phyloP scores from a whole-genome alignment of 1,284 basidiomycete species.

The Pseudozyma sp. region DNA sequence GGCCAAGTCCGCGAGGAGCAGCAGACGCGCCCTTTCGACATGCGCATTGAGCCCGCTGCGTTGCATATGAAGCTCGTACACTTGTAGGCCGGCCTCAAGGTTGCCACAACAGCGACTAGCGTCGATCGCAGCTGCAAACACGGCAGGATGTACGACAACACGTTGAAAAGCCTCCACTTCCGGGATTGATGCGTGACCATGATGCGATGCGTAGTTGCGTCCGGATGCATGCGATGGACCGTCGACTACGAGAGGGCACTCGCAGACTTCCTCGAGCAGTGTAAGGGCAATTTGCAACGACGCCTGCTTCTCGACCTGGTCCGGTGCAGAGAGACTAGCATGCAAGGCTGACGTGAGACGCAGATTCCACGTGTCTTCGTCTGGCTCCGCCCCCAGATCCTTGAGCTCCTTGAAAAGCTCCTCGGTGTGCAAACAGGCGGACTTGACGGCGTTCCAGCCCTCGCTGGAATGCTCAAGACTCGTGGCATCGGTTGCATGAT shows the following conservation, averaged over 20 bases:
- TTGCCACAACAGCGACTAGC: conserved; percentile 23
- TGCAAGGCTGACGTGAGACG: conserved; percentile 15
- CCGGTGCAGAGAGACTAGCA: conserved; percentile 13
- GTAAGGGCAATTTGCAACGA: conserved; percentile 8
- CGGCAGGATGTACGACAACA: conserved; percentile 16
- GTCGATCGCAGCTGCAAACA: conserved; percentile 25
- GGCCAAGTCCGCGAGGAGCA: conserved; percentile 26
- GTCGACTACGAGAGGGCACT: conserved; percentile 7
- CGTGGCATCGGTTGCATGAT: background rate
- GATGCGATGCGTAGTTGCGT: background rate
- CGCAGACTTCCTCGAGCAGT: conserved; percentile 8
- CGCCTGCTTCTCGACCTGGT: background rate
- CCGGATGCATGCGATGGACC: background rate
- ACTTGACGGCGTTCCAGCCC: background rate
- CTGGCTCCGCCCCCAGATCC: conserved; percentile 27
- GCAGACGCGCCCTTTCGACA: conserved; percentile 19
- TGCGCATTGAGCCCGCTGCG: conserved; percentile 7
- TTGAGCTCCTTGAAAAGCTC: conserved; percentile 32
- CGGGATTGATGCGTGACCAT: background rate
- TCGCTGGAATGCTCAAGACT: background rate
- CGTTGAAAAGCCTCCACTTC: background rate
- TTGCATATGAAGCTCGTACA: conserved; percentile 18
- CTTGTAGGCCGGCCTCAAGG: conserved; percentile 17
- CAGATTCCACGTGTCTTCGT: conserved; percentile 35
- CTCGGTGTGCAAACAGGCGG: conserved; percentile 11